Conservation (phyloP, 176 grass and related monocot genomes). For the Cymbopogon citratus region DNA sequence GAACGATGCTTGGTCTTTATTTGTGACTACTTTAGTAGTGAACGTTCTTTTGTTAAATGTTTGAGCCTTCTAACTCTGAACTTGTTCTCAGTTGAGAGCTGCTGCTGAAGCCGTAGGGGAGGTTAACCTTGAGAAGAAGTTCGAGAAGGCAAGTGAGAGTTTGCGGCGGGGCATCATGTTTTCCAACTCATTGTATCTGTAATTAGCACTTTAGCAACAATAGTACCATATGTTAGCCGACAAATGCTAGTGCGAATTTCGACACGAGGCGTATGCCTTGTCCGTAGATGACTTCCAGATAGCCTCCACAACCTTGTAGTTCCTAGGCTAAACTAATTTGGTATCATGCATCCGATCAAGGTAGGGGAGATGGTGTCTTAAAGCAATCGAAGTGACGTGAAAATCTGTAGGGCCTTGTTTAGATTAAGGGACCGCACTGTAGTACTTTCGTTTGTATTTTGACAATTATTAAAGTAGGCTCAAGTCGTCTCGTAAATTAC, state of each 20-base stretch:
- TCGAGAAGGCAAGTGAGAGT: constrained; percentile 64
- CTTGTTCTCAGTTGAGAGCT: constrained; percentile 66
- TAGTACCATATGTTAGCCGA: constrained; percentile 11
- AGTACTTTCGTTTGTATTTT: too few species aligned
- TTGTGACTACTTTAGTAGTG: not conserved
- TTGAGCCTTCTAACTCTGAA: constrained; percentile 1
- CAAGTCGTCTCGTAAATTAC: too few species aligned
- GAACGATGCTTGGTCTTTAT: not conserved
- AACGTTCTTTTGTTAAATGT: not conserved
- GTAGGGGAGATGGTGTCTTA: not conserved
- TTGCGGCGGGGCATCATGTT: constrained; percentile 96
- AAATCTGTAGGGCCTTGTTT: not conserved
- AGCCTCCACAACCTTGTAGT: not conserved
- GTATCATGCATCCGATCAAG: constrained; percentile 1
- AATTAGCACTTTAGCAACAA: constrained; percentile 14
- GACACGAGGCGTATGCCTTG: not conserved
- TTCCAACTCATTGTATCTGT: constrained; percentile 90
- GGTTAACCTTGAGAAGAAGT: constrained; percentile 63
- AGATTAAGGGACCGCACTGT: too few species aligned
- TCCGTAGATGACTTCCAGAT: constrained; percentile 14
- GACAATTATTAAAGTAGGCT: too few species aligned
- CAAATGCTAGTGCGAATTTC: constrained; percentile 15
- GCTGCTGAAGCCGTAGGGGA: constrained; percentile 83
- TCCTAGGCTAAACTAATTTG: not conserved
- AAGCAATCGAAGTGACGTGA: not conserved